Evolutionary conservation across 768 basidiomycete genomes (phyloP), one percentile per base, ranked within the genome.

Genomic region (Pleurotus platypus): DNA sequence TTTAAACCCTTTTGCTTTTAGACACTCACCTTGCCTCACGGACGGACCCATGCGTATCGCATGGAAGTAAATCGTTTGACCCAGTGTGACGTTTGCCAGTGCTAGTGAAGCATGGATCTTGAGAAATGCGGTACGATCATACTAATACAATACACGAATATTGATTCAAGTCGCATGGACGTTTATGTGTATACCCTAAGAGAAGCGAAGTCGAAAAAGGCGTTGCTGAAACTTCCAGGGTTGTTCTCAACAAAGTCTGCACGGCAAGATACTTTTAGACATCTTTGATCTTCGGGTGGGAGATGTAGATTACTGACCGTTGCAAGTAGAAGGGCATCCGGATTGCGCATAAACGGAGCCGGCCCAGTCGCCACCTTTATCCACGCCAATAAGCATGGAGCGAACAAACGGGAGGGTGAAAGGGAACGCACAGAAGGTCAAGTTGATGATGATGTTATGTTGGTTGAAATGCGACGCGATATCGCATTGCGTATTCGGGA

Each of bases 391-490:
- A 3, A 54, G 12, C 30, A 7, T 35, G 30, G 30, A 2, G 47
- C 13, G 12, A 15, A 16, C 30, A 5, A 22, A 20, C 7, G 18
- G 22, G 39, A 11, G 43, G 20, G 18, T 6, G 5, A 24, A 9
- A 9, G 15, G 46, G 18, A 59, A 56, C 68, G 24, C 57, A 76
- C 75, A 76, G 46, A 76, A 65, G 0, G 71, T 73, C 40, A 76
- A 63, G 63, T 88, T 82, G 61, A 89, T 85, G 59, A 87, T 76
- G 59, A 89, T 87, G 59, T 83, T 84, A 60, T 87, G 74, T 18
- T 74, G 66, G 3, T 73, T 71, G 62, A 89, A 86, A 57, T 82
- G 75, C 27, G 76, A 70, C 12, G 73, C 65, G 39, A 91, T 74
- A 63, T 89, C 75, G 68, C 86, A 90, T 57, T 69, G 63, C 2